These are phyloP conservation scores for Pterocarpus macrocarpus DNA, from an alignment of 306 rosid species.

Conservation along the genomic window DNA sequence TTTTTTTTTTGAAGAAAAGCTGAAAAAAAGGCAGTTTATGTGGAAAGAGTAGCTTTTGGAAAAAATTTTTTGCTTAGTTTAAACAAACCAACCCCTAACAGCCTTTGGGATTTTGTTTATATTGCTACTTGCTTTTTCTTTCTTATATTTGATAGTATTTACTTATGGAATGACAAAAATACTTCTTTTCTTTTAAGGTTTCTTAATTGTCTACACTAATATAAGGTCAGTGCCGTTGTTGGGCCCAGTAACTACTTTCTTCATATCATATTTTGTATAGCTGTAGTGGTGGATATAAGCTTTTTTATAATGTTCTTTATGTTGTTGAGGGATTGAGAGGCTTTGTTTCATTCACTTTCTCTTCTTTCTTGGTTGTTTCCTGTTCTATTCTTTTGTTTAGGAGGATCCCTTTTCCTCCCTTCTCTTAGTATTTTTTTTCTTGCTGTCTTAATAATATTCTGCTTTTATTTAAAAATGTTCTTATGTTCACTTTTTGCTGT, in stretches of 20 bases:
- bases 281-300: slow-evolving; percentile 39
- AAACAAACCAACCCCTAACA: background rate
- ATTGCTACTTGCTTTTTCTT: slow-evolving; percentile 16
- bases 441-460: background rate
- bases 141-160: slow-evolving; percentile 38
- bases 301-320: slow-evolving; percentile 7
- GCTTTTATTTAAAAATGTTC: background rate
- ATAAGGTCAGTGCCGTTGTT: background rate
- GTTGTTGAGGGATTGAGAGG: background rate
- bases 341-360: background rate
- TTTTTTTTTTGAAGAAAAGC: background rate
- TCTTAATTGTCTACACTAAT: slow-evolving; percentile 19
- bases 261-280: slow-evolving; percentile 26
- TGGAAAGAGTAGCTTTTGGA: background rate
- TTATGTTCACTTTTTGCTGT: slow-evolving; percentile 14
- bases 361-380: background rate
- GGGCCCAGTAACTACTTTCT: slow-evolving; percentile 7
- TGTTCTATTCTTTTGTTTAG: background rate
- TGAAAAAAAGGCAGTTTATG: background rate
- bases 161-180: slow-evolving; percentile 14
- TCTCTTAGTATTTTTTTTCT: background rate
- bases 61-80: too few species aligned
- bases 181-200: slow-evolving; percentile 26
- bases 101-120: slow-evolving; percentile 24
- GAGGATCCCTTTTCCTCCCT: background rate